Percentiles rank a stretch among this genome's conserved stretches.
Evolutionary conservation across 352 stramenopile genomes (phyloP).

Genomic region (Pythium scleroteichum): DNA sequence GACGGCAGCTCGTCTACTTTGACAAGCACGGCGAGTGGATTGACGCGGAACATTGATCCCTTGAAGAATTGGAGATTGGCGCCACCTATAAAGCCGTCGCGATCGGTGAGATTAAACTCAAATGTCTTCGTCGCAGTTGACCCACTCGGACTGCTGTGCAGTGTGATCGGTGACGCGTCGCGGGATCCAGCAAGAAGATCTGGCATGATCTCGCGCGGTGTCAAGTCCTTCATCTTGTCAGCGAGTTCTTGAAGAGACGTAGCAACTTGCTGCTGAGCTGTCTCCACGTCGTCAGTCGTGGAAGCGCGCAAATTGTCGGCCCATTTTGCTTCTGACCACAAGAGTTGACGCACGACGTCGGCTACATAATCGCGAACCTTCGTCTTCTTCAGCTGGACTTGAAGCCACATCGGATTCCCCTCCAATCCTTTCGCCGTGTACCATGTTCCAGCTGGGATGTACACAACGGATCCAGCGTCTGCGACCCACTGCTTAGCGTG

Average conservation of each 20-base stretch:
- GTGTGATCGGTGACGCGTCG: not conserved
- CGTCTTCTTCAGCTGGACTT: conserved; percentile 38
- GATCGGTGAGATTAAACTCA: conserved; percentile 20
- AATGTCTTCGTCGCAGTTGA: not conserved
- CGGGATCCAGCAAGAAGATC: conserved; percentile 2
- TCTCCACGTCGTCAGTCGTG: not conserved
- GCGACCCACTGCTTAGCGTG: conserved; percentile 16
- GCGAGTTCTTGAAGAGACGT: not conserved
- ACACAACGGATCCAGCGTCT: conserved; percentile 45
- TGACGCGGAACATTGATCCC: conserved; percentile 46
- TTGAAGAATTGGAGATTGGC: conserved; percentile 32
- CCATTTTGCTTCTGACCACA: conserved; percentile 9
- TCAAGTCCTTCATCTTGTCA: conserved; percentile 5
- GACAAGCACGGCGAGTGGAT: conserved; percentile 44
- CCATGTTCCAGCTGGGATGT: conserved; percentile 59
- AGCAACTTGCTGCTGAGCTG: not conserved
- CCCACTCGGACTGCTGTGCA: not conserved
- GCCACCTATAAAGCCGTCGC: conserved; percentile 9
- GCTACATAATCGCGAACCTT: conserved; percentile 29
- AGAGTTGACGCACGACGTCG: conserved; percentile 35
- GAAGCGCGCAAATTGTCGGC: not conserved
- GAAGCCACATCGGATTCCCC: conserved; percentile 35
- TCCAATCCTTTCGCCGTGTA: conserved; percentile 32
- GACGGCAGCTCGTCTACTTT: conserved; percentile 38
- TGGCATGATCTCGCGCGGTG: conserved; percentile 9